Evolutionary conservation across 805 yeast genomes (phyloP).

Genomic region (Candida sphagnicola): DNA sequence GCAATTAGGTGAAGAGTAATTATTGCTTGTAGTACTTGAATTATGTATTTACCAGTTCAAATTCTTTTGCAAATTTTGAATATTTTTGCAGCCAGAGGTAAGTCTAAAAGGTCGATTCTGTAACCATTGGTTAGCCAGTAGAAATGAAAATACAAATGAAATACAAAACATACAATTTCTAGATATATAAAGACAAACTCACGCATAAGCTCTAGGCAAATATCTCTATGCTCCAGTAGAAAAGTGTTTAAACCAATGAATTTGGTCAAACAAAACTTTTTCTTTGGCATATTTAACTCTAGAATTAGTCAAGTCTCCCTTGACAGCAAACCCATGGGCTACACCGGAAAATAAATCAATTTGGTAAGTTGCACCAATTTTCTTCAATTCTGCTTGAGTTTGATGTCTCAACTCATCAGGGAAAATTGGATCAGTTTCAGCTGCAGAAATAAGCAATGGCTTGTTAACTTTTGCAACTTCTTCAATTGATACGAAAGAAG

Average conservation of each 20-base stretch:
- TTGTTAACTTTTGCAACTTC: slow-evolving; percentile 53
- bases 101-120: too few relatives aligned
- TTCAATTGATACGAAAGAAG: slow-evolving; percentile 64
- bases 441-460: slow-evolving; percentile 71
- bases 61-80: too few relatives aligned
- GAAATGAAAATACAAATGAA: too few relatives aligned
- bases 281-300: slow-evolving; percentile 60
- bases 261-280: slow-evolving; percentile 52
- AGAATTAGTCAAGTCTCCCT: slow-evolving; percentile 64
- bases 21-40: too few relatives aligned
- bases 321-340: slow-evolving; percentile 74
- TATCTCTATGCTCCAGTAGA: too few relatives aligned
- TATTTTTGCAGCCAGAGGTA: too few relatives aligned
- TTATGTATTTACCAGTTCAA: too few relatives aligned
- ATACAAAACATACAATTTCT: too few relatives aligned
- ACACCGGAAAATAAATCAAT: slow-evolving; percentile 60
- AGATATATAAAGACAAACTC: too few relatives aligned
- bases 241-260: slow-evolving; percentile 13
- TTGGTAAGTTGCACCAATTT: slow-evolving; percentile 50
- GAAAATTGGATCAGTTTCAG: slow-evolving; percentile 66
- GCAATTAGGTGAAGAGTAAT: too few relatives aligned
- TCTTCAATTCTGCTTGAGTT: slow-evolving; percentile 54
- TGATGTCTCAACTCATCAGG: slow-evolving; percentile 57
- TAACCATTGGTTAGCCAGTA: too few relatives aligned
- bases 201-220: too few relatives aligned